Evolutionary conservation across 2,329 filamentous ascomycete genomes (phyloP).

Genomic region (Xylaria polymorpha): DNA sequence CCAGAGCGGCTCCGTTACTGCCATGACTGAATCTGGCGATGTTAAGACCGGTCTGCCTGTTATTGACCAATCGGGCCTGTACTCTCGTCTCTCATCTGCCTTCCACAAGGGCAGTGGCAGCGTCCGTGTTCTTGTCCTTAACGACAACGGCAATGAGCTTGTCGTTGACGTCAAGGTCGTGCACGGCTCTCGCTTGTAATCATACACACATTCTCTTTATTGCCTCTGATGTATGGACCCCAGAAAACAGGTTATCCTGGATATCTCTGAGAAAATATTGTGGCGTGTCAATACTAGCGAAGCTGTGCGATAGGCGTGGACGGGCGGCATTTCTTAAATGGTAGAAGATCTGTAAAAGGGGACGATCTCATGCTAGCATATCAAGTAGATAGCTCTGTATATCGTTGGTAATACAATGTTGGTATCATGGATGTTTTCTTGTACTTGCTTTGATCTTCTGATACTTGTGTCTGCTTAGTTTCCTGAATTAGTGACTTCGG

Average conservation of each 20-base stretch:
- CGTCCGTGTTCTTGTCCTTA: conserved; percentile 95
- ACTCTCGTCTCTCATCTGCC: conserved; percentile 80
- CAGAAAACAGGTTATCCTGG: conserved; percentile 45
- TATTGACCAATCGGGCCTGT: conserved; percentile 93
- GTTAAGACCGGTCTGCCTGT: conserved; percentile 96
- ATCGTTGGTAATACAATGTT: conserved; percentile 52
- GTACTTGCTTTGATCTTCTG: fast-evolving
- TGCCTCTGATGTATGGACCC: conserved; percentile 45
- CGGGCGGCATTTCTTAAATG: conserved; percentile 38
- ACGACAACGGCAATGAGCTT: conserved; percentile 91
- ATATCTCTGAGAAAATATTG: conserved; percentile 39
- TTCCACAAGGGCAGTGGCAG: conserved; percentile 94
- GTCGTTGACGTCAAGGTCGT: conserved; percentile 99
- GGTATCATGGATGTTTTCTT: conserved; percentile 39
- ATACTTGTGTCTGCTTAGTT: too few relatives aligned
- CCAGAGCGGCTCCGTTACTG: conserved; percentile 83
- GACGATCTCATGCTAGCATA: conserved; percentile 53
- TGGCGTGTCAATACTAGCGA: conserved; percentile 41
- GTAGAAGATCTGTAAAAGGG: conserved; percentile 48
- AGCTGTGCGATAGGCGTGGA: conserved; percentile 43
- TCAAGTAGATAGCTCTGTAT: conserved; percentile 58
- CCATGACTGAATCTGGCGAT: conserved; percentile 99
- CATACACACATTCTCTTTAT: conserved; percentile 25
- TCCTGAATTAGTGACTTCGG: too few relatives aligned
- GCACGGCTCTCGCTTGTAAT: conserved; percentile 78